These are phyloP conservation scores for Cyclotella atomus DNA, from an alignment of 108 stramenopile species.

Conservation along the genomic window DNA sequence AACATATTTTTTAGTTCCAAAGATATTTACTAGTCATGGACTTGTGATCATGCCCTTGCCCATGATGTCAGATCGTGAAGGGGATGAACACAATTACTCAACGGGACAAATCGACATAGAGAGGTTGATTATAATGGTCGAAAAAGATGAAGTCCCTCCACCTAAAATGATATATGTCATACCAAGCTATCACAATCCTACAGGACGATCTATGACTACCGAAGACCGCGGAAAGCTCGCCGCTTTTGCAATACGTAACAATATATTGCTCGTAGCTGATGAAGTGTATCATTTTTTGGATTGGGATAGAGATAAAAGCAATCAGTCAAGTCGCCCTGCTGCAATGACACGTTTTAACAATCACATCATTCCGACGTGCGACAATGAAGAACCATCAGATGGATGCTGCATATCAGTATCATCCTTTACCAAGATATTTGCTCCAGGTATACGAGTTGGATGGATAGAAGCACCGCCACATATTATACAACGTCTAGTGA, in stretches of 20 bases:
- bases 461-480: conserved; percentile 70
- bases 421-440: conserved; percentile 80
- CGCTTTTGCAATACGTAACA: conserved; percentile 51
- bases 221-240: conserved; percentile 52
- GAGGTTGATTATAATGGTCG: conserved; percentile 27
- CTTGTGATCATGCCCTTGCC: conserved; percentile 55
- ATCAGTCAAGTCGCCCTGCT: conserved; percentile 47
- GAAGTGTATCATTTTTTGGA: conserved; percentile 82
- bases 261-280: conserved; percentile 63
- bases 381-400: not conserved
- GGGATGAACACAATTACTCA: not conserved
- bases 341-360: conserved; percentile 55
- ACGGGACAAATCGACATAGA: conserved; percentile 54
- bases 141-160: conserved; percentile 40
- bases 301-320: conserved; percentile 46
- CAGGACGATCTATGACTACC: conserved; percentile 55
- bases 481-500: conserved; percentile 48
- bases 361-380: not conserved
- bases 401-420: conserved; percentile 75
- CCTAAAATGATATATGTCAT: conserved; percentile 72
- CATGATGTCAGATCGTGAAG: conserved; percentile 39
- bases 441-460: conserved; percentile 68
- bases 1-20: conserved; percentile 65
- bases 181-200: conserved; percentile 79
- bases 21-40: conserved; percentile 65